Evolutionary conservation across 2,329 filamentous ascomycete species (phyloP).

Genomic region (Talaromyces sp.): DNA sequence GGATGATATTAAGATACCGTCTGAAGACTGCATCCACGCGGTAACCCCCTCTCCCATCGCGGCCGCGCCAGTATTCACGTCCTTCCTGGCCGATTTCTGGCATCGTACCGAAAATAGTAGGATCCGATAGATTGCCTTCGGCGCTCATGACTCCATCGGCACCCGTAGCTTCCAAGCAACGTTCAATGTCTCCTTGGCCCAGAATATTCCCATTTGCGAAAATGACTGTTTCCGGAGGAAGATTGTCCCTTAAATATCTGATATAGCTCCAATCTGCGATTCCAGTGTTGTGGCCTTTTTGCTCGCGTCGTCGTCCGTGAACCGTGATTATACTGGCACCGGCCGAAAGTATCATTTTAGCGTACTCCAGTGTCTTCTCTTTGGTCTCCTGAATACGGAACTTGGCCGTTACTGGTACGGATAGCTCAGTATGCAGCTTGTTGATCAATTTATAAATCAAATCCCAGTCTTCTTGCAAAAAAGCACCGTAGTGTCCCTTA

Average conservation of each 20-base stretch:
- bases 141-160: conserved; percentile 94
- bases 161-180: conserved; percentile 76
- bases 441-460: conserved; percentile 79
- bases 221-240: conserved; percentile 83
- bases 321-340: conserved; percentile 93
- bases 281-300: conserved; percentile 94
- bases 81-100: conserved; percentile 64
- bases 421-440: conserved; percentile 71
- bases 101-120: conserved; percentile 72
- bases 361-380: conserved; percentile 85
- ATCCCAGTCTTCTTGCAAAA: conserved; percentile 87
- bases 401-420: conserved; percentile 89
- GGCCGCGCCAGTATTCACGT: conserved; percentile 81
- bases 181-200: conserved; percentile 70
- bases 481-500: conserved; percentile 88
- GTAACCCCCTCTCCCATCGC: conserved; percentile 76
- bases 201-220: conserved; percentile 97
- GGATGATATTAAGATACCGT: conserved; percentile 85
- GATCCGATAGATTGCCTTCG: conserved; percentile 91
- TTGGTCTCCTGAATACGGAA: conserved; percentile 84
- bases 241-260: conserved; percentile 72
- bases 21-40: conserved; percentile 83
- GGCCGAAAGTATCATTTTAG: conserved; percentile 77
- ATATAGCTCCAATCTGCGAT: conserved; percentile 89
- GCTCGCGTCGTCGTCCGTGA: conserved; percentile 81